Evolutionary conservation across 768 basidiomycete species (phyloP), one percentile per base, ranked within the genome.

Genomic region (Russula griseocarnosa): DNA sequence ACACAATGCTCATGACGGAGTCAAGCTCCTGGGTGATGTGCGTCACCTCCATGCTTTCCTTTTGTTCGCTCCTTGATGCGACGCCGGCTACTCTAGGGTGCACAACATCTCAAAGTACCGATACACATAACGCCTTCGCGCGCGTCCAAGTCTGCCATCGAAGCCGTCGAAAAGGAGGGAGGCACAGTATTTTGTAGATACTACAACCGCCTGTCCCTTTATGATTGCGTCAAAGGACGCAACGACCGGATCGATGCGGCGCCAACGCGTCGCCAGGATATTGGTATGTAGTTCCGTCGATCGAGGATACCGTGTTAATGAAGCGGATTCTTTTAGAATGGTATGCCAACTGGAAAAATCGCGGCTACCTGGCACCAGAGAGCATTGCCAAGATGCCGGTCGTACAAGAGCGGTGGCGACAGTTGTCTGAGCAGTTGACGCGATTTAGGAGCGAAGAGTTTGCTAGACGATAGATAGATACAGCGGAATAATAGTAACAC

Each of bases 171-270:
- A 73, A 78, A 78, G 20, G 80, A 78, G 11, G 93, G 94, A 26
- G 96, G 96, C 28, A 83, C 84, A 54, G 85, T 98, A 40, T 84
- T 88, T 52, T 94, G 94, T 77, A 88, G 92, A 71, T 96, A 91
- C 74, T 94, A 96, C 77, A 98, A 98, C 75, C 75, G 82, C 22
- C 81, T 97, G 38, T 87, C 91, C 0, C 82, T 98, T 54, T 83
- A 86, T 42, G 91, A 94, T 69, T 88, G 85, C 66, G 74, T 92
- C 66, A 85, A 89, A 68, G 86, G 86, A 5, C 81, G 84, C 34
- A 83, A 80, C 22, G 90, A 94, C 71, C 82, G 86, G 59, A 76
- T 81, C 61, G 78, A 83, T 58, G 94, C 94, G 11, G 86, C 87
- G 11, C 94, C 94, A 0, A 92, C 88, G n/a, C 86, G 89, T 63